Evolutionary conservation across 1,284 basidiomycete genomes (phyloP).

Genomic region (Ceratobasidium sp.): DNA sequence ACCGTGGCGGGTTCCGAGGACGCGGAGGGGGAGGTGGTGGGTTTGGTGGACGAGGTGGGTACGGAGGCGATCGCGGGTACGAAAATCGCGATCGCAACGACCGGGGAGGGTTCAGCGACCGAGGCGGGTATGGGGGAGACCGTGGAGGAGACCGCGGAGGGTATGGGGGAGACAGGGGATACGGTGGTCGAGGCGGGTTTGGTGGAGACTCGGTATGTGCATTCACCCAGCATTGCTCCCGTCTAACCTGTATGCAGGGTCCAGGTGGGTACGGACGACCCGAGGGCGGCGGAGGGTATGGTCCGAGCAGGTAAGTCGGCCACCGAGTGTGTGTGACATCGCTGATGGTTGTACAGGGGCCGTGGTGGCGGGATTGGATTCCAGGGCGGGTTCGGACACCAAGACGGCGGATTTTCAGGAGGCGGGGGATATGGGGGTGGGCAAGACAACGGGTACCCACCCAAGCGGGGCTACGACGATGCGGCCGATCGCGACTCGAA

Average conservation of each 20-base stretch:
- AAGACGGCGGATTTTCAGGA: constrained; percentile 15
- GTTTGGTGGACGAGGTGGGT: constrained; percentile 8
- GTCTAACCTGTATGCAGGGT: constrained; percentile 1
- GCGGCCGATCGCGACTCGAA: constrained; percentile 41
- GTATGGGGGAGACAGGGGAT: constrained; percentile 44
- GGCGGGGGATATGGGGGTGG: constrained; percentile 37
- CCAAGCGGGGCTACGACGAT: constrained; percentile 41
- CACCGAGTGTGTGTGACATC: neutral
- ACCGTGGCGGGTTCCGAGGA: constrained; percentile 35
- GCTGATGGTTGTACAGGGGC: neutral
- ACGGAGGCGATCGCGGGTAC: constrained; percentile 9
- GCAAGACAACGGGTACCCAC: constrained; percentile 25
- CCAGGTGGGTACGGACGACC: constrained; percentile 17
- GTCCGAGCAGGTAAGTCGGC: constrained; percentile 18
- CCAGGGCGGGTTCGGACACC: constrained; percentile 31
- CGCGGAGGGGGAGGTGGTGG: constrained; percentile 36
- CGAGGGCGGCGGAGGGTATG: constrained; percentile 25
- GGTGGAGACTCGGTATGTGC: constrained; percentile 17
- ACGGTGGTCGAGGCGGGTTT: constrained; percentile 38
- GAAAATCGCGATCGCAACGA: constrained; percentile 23
- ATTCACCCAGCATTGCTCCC: neutral
- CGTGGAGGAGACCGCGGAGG: constrained; percentile 41
- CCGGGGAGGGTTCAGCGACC: constrained; percentile 37
- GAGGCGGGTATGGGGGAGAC: constrained; percentile 40
- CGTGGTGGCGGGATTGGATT: constrained; percentile 34